Conservation (phyloP, 805 yeast genomes). For the Metschnikowia borealis region DNA sequence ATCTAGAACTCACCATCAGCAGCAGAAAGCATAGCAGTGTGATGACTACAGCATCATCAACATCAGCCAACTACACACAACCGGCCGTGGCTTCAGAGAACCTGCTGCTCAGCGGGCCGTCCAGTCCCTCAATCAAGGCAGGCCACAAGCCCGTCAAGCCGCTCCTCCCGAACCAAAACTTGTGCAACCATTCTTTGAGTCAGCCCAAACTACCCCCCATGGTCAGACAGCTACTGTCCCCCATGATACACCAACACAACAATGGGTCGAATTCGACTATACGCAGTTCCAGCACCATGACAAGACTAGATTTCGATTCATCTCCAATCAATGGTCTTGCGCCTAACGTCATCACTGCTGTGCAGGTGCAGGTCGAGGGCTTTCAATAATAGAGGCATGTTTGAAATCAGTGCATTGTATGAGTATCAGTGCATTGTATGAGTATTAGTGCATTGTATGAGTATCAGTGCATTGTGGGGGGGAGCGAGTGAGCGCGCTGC, state of each 20-base stretch:
- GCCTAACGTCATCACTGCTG: conserved; percentile 38
- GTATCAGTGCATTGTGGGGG: neutral
- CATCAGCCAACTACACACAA: conserved; percentile 12
- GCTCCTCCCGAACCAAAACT: conserved; percentile 17
- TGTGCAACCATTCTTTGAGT: conserved; percentile 15
- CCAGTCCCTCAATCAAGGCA: conserved; percentile 15
- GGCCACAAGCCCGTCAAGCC: conserved; percentile 17
- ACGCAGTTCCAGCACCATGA: conserved; percentile 31
- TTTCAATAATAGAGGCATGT: conserved; percentile 11
- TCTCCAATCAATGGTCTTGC: conserved; percentile 23
- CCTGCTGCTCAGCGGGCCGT: conserved; percentile 14
- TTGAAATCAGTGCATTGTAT: neutral
- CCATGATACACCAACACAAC: conserved; percentile 15
- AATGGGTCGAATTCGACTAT: conserved; percentile 24
- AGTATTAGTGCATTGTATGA: neutral
- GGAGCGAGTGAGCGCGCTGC: neutral
- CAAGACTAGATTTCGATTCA: conserved; percentile 28
- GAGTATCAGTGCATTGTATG: neutral
- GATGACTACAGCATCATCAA: conserved; percentile 18
- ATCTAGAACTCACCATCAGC: conserved; percentile 12
- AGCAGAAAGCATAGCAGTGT: conserved; percentile 16
- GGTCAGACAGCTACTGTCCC: conserved; percentile 13
- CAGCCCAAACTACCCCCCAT: conserved; percentile 14
- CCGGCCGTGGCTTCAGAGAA: conserved; percentile 7
- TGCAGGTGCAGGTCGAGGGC: conserved; percentile 32